Evolutionary conservation across 2,329 filamentous ascomycete species (phyloP), one percentile per base, ranked within the genome.

Genomic region (Ophiocordyceps robertsii): DNA sequence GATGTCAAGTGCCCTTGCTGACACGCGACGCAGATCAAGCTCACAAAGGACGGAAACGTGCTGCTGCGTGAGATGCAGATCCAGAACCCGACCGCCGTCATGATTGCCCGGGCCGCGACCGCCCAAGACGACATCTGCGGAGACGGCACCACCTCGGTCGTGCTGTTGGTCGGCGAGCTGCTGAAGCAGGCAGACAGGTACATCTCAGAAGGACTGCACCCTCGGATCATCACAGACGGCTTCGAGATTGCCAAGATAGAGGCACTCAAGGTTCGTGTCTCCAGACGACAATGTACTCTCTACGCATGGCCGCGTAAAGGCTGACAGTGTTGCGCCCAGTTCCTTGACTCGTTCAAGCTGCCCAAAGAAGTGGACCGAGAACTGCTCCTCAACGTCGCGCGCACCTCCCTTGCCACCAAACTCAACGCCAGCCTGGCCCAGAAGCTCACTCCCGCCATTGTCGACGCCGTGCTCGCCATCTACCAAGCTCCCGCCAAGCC

Each of bases 51-150:
- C 68, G 92, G 92, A 61, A 95, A 94, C 58, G 90, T 96, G 47
- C 71, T 82, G 24, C 66, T 82, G 49, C 70, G 79, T 55, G 79
- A 83, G 63, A 82, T 82, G 78, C 89, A 96, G 79, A 96, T 96
- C 61, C 90, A 95, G 69, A 96, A 96, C 65, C 92, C 92, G 27
- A 98, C 92, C 31, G 92, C 92, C 51, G 92, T 92, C 48, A 82
- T 82, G 77, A 82, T 82, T 62, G 78, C 77, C 44, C 69, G 78
- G 60, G 88, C 90, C 56, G 92, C 92, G 44, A 98, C 92, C 32
- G 92, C 92, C 52, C 90, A 98, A 64, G 92, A 98, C 64, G 92
- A 98, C 57, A 98, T 98, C 55, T 94, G 87, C 54, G 92, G 92
- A 58, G 92, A 98, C 64, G 92, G 92, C 57, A 98, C 92, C 55